A percentile compares a stretch with the other conserved stretches of the same genome.
Evolutionary conservation across 345 rosid species (phyloP).

Genomic region (Microthlaspi erraticum): DNA sequence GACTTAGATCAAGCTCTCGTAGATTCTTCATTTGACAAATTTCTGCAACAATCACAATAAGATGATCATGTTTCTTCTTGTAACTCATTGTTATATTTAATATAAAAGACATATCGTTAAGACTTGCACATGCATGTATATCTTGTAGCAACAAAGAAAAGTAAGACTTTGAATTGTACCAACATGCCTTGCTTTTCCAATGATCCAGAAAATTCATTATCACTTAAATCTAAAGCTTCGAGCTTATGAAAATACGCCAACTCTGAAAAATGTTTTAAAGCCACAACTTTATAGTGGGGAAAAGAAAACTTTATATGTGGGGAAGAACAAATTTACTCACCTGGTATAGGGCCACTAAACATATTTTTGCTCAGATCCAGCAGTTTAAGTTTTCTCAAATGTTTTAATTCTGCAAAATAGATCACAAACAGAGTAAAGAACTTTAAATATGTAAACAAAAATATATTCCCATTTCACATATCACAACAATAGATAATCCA

Average conservation of each 20-base stretch:
- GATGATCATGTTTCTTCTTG: not conserved
- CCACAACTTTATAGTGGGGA: too few species aligned
- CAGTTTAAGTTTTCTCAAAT: constrained; percentile 10
- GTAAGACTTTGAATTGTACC: too few species aligned
- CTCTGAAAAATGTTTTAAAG: not conserved
- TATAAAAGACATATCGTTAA: too few species aligned
- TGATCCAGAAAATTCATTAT: constrained; percentile 4
- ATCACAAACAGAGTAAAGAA: not conserved
- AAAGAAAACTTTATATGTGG: too few species aligned
- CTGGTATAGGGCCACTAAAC: not conserved
- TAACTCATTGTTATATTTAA: too few species aligned
- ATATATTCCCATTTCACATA: too few species aligned
- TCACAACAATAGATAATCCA: too few species aligned
- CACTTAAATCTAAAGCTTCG: constrained; percentile 7
- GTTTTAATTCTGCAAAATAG: constrained; percentile 8
- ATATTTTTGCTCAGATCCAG: constrained; percentile 18
- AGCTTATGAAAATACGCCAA: not conserved
- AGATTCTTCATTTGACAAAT: constrained; percentile 16
- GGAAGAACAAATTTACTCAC: not conserved
- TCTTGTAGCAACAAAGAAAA: too few species aligned
- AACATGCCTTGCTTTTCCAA: not conserved
- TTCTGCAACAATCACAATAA: not conserved
- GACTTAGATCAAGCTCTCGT: constrained; percentile 26
- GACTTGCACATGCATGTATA: too few species aligned
- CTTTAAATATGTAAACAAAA: not conserved